Percentiles rank a stretch among this genome's conserved stretches.
Conservation (phyloP, 768 basidiomycete species). For the Lepiota venenata region DNA sequence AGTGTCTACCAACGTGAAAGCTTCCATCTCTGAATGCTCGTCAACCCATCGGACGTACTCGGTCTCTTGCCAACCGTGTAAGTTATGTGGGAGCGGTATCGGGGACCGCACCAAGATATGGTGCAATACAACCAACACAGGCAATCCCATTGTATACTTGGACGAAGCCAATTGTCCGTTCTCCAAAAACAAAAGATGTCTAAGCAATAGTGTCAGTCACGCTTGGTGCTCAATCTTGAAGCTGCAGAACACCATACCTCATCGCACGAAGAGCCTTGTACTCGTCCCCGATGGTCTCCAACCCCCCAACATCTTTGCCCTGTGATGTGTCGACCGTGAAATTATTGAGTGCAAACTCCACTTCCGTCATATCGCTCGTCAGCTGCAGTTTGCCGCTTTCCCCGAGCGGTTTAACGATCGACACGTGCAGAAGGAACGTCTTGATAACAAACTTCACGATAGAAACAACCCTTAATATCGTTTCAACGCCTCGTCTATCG, state of each 20-base stretch:
- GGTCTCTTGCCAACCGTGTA: constrained; percentile 92
- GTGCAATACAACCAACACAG: constrained; percentile 86
- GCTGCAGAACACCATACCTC: constrained; percentile 48
- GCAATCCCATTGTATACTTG: constrained; percentile 69
- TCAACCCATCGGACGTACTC: constrained; percentile 97
- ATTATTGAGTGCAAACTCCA: constrained; percentile 88
- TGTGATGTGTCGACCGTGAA: constrained; percentile 62
- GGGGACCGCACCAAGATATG: constrained; percentile 90
- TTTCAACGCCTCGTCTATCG: background rate
- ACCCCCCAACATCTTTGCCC: constrained; percentile 51
- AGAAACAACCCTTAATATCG: constrained; percentile 45
- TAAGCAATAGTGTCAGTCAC: constrained; percentile 26
- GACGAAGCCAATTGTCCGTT: constrained; percentile 64
- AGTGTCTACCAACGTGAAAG: constrained; percentile 75
- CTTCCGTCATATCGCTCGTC: constrained; percentile 93
- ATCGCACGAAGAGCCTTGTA: constrained; percentile 84
- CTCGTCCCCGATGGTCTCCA: constrained; percentile 82
- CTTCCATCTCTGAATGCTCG: constrained; percentile 82
- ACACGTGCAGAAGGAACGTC: constrained; percentile 91
- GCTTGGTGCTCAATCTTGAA: background rate
- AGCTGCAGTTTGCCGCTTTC: constrained; percentile 94
- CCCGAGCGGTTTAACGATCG: constrained; percentile 86
- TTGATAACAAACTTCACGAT: constrained; percentile 80
- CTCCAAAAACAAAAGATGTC: constrained; percentile 88
- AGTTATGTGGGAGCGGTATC: constrained; percentile 78